Percentiles rank a stretch among this genome's conserved stretches.
Conservation (phyloP, 78 protist genomes). For the Dictyostelium intermedium region DNA sequence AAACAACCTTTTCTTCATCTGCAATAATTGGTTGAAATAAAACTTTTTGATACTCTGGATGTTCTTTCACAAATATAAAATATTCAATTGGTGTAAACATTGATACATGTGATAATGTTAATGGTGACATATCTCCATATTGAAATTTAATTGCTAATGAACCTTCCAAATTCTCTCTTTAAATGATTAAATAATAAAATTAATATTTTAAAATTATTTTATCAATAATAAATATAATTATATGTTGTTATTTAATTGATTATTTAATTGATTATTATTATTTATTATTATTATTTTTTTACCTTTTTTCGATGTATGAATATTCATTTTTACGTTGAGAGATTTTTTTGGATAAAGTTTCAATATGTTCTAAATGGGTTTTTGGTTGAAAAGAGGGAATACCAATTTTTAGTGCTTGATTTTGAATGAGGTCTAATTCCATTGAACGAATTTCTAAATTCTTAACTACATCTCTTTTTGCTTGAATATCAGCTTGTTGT, state of each 20-base stretch:
- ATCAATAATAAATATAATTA: background rate
- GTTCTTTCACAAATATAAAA: slow-evolving; percentile 41
- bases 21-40: background rate
- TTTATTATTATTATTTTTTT: background rate
- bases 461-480: slow-evolving; percentile 46
- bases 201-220: no score
- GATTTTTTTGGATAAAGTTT: background rate
- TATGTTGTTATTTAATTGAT: no score
- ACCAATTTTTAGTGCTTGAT: slow-evolving; percentile 61
- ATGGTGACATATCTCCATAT: slow-evolving; percentile 31
- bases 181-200: no score
- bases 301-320: slow-evolving; percentile 14
- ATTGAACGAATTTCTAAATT: slow-evolving; percentile 25
- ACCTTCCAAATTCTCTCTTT: slow-evolving; percentile 54
- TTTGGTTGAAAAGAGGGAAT: slow-evolving; percentile 70
- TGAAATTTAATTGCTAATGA: background rate
- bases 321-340: slow-evolving; percentile 17
- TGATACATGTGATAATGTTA: slow-evolving; percentile 37
- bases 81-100: slow-evolving; percentile 41
- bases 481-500: slow-evolving; percentile 41
- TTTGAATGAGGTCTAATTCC: slow-evolving; percentile 51
- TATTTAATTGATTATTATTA: background rate
- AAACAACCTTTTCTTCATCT: background rate
- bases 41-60: slow-evolving; percentile 47
- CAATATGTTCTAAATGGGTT: slow-evolving; percentile 21